These are phyloP conservation scores for Neltuma alba DNA, from an alignment of 306 rosid species.

Conservation along the genomic window DNA sequence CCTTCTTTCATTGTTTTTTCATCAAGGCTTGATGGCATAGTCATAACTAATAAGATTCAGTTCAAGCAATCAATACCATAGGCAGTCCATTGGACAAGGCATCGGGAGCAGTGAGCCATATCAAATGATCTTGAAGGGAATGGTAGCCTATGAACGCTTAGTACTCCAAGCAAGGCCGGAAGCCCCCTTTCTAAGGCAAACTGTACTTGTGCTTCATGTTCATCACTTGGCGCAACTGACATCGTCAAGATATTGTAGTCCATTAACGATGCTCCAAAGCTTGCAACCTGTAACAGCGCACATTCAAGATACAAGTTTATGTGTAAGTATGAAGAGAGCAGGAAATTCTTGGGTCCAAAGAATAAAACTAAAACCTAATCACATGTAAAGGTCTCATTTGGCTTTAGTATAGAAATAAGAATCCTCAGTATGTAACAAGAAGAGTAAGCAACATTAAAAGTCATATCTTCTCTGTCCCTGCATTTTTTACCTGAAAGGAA, in stretches of 20 bases:
- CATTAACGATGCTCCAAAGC: conserved; percentile 59
- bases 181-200: conserved; percentile 73
- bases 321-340: neutral
- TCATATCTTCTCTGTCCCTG: neutral
- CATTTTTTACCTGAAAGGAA: neutral
- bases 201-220: conserved; percentile 56
- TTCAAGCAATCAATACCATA: conserved; percentile 47
- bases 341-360: neutral
- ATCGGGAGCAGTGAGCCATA: conserved; percentile 70
- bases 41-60: conserved; percentile 13
- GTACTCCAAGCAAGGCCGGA: conserved; percentile 65
- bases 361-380: neutral
- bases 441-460: neutral
- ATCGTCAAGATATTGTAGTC: conserved; percentile 54
- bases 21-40: neutral
- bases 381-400: neutral
- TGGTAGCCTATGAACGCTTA: conserved; percentile 56
- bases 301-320: conserved; percentile 5
- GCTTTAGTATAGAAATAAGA: conserved; percentile 5
- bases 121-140: conserved; percentile 66
- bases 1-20: neutral
- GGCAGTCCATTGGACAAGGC: conserved; percentile 62
- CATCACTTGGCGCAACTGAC: conserved; percentile 67
- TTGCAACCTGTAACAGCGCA: conserved; percentile 54
- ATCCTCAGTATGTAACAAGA: conserved; percentile 1